phyloP scores from a whole-genome alignment of 805 yeast genomes.

The Yarrowia keelungensis region DNA sequence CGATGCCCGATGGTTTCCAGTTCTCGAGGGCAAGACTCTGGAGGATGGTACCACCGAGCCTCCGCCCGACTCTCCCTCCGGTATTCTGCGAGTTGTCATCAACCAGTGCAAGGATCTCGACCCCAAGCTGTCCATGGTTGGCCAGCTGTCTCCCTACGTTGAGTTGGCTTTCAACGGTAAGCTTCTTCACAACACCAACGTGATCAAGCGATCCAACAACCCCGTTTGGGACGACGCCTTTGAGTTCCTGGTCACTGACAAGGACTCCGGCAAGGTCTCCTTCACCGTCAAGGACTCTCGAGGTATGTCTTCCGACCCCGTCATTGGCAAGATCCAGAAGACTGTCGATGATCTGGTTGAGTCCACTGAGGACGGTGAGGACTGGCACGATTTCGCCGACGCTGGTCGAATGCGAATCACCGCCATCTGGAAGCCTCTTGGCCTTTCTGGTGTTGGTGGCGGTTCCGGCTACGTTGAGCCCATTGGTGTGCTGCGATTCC shows the following conservation, averaged over 20 bases:
- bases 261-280: constrained; percentile 72
- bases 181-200: constrained; percentile 62
- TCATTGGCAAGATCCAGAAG: constrained; percentile 62
- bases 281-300: constrained; percentile 69
- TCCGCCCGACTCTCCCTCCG: constrained; percentile 92
- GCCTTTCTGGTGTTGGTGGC: constrained; percentile 68
- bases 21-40: constrained; percentile 58
- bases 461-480: constrained; percentile 90
- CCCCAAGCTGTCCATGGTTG: constrained; percentile 52
- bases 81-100: constrained; percentile 77
- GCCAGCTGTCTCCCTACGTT: constrained; percentile 67
- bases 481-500: constrained; percentile 84
- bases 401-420: constrained; percentile 74
- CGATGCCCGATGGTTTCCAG: constrained; percentile 78
- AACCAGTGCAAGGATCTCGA: constrained; percentile 65
- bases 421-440: constrained; percentile 88
- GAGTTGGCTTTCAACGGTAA: constrained; percentile 74
- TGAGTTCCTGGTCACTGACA: constrained; percentile 75
- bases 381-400: constrained; percentile 74
- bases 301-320: constrained; percentile 64
- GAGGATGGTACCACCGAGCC: constrained; percentile 86
- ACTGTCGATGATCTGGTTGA: constrained; percentile 68
- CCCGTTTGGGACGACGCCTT: constrained; percentile 70
- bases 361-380: constrained; percentile 75
- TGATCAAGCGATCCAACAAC: constrained; percentile 64